Percentiles rank a stretch among this genome's conserved stretches.
phyloP scores from a whole-genome alignment of 345 rosid genomes.

The Salix udensis region DNA sequence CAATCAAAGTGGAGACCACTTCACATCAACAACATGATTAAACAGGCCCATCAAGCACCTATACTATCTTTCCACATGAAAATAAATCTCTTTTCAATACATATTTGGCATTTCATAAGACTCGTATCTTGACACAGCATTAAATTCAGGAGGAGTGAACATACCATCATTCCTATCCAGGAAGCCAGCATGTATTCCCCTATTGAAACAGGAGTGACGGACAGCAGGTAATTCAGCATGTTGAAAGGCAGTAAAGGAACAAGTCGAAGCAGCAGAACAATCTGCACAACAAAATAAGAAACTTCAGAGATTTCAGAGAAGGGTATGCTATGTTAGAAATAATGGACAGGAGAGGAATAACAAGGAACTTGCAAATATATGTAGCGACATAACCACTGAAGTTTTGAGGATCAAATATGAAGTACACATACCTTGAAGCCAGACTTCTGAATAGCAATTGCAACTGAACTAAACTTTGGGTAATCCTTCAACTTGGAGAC shows the following conservation, averaged over 20 bases:
- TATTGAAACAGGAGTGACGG: conserved; percentile 82
- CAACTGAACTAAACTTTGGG: conserved; percentile 87
- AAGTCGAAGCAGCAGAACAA: conserved; percentile 89
- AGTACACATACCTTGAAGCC: conserved; percentile 79
- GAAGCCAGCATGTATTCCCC: conserved; percentile 88
- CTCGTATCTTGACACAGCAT: neutral
- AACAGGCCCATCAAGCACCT: neutral
- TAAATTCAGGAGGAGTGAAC: neutral
- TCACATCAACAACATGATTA: neutral
- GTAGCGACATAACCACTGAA: neutral
- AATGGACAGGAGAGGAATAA: neutral
- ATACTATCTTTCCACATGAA: neutral
- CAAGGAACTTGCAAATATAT: neutral
- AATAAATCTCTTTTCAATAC: neutral
- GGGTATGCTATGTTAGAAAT: neutral
- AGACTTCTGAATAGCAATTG: conserved; percentile 74
- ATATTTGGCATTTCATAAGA: neutral
- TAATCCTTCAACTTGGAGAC: conserved; percentile 86
- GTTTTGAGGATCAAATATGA: neutral
- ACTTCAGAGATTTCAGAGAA: conserved; percentile 10
- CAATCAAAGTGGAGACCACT: neutral
- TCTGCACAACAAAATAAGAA: conserved; percentile 36
- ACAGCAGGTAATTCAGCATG: conserved; percentile 91
- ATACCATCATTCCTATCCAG: conserved; percentile 99
- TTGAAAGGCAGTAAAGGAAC: conserved; percentile 94